Evolutionary conservation across 257 asterid species (phyloP).

Genomic region (Vinca minor): DNA sequence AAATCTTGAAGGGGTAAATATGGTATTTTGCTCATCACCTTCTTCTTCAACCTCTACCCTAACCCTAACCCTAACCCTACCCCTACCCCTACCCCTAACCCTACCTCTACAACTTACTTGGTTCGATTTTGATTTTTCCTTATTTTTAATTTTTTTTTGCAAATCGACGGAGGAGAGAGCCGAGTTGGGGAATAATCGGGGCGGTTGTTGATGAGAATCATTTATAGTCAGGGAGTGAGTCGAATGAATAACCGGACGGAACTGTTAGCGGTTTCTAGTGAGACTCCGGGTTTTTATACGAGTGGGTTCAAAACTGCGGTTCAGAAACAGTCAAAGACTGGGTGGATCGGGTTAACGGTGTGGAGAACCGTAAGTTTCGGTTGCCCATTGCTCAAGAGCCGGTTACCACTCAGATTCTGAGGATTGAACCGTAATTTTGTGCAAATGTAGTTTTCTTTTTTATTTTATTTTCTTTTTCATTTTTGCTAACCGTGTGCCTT

Average conservation of each 20-base stretch:
- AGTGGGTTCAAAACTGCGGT: background rate
- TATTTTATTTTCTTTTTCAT: too few species aligned
- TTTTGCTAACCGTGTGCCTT: too few species aligned
- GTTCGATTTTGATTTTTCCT: conserved; percentile 21
- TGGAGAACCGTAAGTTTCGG: conserved; percentile 11
- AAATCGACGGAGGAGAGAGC: conserved; percentile 20
- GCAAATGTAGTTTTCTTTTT: too few species aligned
- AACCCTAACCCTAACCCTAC: too few species aligned
- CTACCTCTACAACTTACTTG: conserved; percentile 49
- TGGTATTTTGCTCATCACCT: too few species aligned
- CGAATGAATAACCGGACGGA: conserved; percentile 46
- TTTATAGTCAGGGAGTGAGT: conserved; percentile 24
- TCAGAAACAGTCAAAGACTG: conserved; percentile 1
- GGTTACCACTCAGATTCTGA: background rate
- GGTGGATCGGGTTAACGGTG: conserved; percentile 3
- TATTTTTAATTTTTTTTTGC: conserved; percentile 13
- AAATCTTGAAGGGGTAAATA: too few species aligned
- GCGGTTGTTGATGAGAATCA: background rate
- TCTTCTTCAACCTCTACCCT: too few species aligned
- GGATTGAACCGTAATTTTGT: too few species aligned
- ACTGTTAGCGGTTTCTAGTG: conserved; percentile 3
- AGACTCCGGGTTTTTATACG: conserved; percentile 14
- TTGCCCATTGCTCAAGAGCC: conserved; percentile 5
- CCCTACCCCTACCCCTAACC: too few species aligned
- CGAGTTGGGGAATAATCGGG: conserved; percentile 40